Base-by-base conservation (phyloP, 139 green algal genomes). In the Chlamydomonas sphaeroides region DNA sequence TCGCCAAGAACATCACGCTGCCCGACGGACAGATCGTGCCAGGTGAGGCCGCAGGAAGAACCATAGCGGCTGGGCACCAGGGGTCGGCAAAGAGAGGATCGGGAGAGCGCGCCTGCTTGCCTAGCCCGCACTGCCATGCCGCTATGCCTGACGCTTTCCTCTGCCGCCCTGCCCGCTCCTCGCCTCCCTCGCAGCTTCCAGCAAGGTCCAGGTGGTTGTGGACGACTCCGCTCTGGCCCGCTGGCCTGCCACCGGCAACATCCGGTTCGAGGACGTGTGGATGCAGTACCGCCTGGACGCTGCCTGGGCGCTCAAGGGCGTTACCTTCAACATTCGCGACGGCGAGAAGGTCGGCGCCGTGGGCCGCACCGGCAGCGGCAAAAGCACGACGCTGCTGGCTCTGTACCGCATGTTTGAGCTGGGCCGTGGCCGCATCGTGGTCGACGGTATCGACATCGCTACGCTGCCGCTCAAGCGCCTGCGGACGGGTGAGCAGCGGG, bases 321-420 rank as follows among this genome's bases (percentile, higher is more conserved):
- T 89, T 20, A 89, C 69, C 63, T 86, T 90, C 68, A 42, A 69
- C 14, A 79, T 94, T 57, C 5, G 80, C 18, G 74, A 86, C 36
- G 90, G 88, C n/a, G 88, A 93, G 87, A 91, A 90, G 67, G 86
- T 88, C 38, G 82, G 82, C 79, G 88, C 96, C 17, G 90, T 94
- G 39, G 92, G 93, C 59, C 84, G 93, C 48, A 96, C 92, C 20
- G 93, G 93, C 49, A 88, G 79, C 38, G 94, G 93, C 68, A 97
- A 97, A 86, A 92, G 84, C 85, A 92, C 89, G 30, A 87, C 96
- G 53, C 90, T 96, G 84, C 83, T 95, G 81, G 90, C 88, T 32
- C 90, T 97, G 51, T 95, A 92, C 89, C 92, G 93, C 63, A 88
- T 97, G 78, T 90, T 95, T 33, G 91, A 90, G 41, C 88, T 91